Evolutionary conservation across 805 yeast genomes (phyloP).

Genomic region (Dipodascus albidus): DNA sequence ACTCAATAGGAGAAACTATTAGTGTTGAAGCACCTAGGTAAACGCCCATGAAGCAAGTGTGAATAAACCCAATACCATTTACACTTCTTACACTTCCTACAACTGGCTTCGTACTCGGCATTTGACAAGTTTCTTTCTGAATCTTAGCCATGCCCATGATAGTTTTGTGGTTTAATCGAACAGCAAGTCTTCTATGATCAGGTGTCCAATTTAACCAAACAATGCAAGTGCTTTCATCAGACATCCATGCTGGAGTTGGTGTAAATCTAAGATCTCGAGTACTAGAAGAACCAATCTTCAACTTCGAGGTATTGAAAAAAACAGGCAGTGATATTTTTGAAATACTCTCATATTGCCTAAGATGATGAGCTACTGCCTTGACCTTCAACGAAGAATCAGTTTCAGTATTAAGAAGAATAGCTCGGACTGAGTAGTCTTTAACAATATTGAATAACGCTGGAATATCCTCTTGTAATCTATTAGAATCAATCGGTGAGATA

Average conservation of each 20-base stretch:
- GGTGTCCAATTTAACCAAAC: slow-evolving; percentile 63
- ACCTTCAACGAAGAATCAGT: slow-evolving; percentile 57
- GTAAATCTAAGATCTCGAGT: slow-evolving; percentile 16
- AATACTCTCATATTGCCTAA: slow-evolving; percentile 34
- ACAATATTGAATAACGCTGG: slow-evolving; percentile 52
- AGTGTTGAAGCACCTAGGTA: slow-evolving; percentile 81
- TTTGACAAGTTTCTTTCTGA: slow-evolving; percentile 82
- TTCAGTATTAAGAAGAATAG: slow-evolving; percentile 68
- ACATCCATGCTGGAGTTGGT: slow-evolving; percentile 18
- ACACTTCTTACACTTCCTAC: slow-evolving; percentile 82
- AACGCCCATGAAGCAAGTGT: slow-evolving; percentile 73
- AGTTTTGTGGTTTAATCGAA: slow-evolving; percentile 43
- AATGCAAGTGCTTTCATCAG: slow-evolving; percentile 37
- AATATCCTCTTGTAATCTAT: slow-evolving; percentile 61
- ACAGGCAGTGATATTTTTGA: slow-evolving; percentile 33
- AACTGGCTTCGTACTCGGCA: slow-evolving; percentile 58
- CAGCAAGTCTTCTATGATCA: slow-evolving; percentile 56
- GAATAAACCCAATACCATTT: slow-evolving; percentile 78
- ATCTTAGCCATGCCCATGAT: slow-evolving; percentile 75
- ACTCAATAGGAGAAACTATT: slow-evolving; percentile 66
- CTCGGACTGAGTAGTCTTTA: slow-evolving; percentile 58
- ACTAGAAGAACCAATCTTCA: slow-evolving; percentile 27
- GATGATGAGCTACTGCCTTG: slow-evolving; percentile 48
- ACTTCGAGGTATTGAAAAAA: slow-evolving; percentile 56
- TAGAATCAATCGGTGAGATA: slow-evolving; percentile 55